Evolutionary conservation across 169 alveolate species (phyloP), one percentile per base, ranked within the genome.

Genomic region (Plasmodium knowlesi): DNA sequence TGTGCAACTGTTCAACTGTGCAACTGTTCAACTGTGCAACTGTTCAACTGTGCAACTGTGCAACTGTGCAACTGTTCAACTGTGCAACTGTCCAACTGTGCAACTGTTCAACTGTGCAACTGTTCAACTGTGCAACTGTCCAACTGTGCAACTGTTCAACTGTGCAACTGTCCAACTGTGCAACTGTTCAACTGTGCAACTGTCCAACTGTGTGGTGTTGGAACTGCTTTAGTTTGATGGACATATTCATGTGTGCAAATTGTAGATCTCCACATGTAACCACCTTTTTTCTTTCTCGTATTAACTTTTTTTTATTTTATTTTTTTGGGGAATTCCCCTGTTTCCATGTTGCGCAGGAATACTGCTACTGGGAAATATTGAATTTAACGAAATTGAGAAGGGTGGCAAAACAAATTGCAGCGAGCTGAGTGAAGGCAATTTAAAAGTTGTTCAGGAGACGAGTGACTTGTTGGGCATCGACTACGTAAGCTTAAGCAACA

Each of bases 331-430:
- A n/a, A n/a, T 43, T 43, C 54, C 54, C n/a, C 54, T 43, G 0
- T 50, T 50, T 50, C 61, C 22, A 16, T 12, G 19, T 1, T 50
- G 22, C 61, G 22, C 4, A 57, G 98, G 97, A n/a, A 88, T 97
- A 5, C 25, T 97, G 70, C 96, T 97, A 37, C 79, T 96, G 67
- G 98, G 98, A 39, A 96, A 96, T 88, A 93, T 96, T 2, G 96
- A 93, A 82, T 96, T 95, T 83, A 67, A 83, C 19, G 96, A 93
- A 46, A 94, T 89, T 74, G 84, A 92, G 93, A 71, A 90, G 74
- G 96, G 97, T 86, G 85, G 97, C 67, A 32, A 96, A 96, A 53
- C 88, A 83, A 71, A 96, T 94, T 41, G 97, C 93, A 46, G 89
- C 92, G 73, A 72, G 84, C 8, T 80, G 79, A 46, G 94, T 84